Evolutionary conservation across 306 rosid species (phyloP), one percentile per base, ranked within the genome.

Genomic region (Mimosa bimucronata): DNA sequence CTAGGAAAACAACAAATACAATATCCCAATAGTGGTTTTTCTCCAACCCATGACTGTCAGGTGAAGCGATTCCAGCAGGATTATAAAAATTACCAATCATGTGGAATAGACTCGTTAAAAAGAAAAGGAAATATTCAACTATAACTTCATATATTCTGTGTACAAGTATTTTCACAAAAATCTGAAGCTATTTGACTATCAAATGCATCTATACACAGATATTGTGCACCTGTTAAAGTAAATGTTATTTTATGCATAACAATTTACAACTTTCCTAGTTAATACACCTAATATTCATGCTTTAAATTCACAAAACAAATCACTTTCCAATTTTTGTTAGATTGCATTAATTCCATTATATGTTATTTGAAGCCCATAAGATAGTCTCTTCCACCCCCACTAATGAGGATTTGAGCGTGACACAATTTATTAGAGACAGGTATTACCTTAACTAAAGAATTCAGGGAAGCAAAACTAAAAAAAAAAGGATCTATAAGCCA

Each of bases 1-100:
- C 66, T 76, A 70, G 46, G 57, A 44, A 79, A 66, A 58, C 73
- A 75, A 66, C 76, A 65, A 71, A 38, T 44, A 75, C 44, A 79
- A 86, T 72, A 81, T 66, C 64, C 30, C 30, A 57, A 57, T 1
- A 23, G 30, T 57, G 6, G 64, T n/a, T 23, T 57, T 41, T 73
- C 61, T 62, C 48, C 57, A 64, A 66, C 28, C 23, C 55, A 71
- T 16, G 79, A 77, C 69, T 60, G 25, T 76, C 45, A 66, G 28
- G 71, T 12, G 16, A 75, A 57, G 40, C 65, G 64, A 74, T 38
- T 72, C 69, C 38, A 70, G 46, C 23, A 13, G 45, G 31, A 58
- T 78, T 7, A 10, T 26, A 25, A 14, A 71, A 75, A 72, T 37
- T 18, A 44, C 55, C 68, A 76, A 46, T 61, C 82, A 77, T 28